Conservation (phyloP, 768 basidiomycete genomes). For the Tremella yokohamensis region DNA sequence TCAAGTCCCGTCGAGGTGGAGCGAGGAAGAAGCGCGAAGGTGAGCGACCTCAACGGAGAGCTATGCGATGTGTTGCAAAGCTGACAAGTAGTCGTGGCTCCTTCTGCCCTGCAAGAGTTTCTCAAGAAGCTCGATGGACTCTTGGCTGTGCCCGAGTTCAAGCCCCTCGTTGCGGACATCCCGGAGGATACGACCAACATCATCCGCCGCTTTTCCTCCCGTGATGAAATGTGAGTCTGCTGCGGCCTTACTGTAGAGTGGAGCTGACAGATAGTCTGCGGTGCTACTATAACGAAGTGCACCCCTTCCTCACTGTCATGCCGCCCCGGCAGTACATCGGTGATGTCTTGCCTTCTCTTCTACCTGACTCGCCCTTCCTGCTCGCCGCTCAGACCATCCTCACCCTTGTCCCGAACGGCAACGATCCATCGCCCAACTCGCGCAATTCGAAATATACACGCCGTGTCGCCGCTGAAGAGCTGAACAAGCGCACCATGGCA, state of each 20-base stretch:
- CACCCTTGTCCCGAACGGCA: constrained; percentile 38
- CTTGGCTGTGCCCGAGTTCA: constrained; percentile 18
- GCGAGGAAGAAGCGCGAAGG: constrained; percentile 44
- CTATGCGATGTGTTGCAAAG: too few relatives aligned
- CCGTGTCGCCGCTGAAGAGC: constrained; percentile 24
- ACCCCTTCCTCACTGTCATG: constrained; percentile 48
- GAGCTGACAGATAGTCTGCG: constrained; percentile 27
- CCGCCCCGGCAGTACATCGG: constrained; percentile 36
- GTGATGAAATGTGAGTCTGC: constrained; percentile 37
- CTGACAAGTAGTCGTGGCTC: constrained; percentile 21
- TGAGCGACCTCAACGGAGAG: too few relatives aligned
- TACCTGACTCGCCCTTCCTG: constrained; percentile 45
- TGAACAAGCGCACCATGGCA: constrained; percentile 29
- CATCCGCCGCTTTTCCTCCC: constrained; percentile 24
- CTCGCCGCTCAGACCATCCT: constrained; percentile 45
- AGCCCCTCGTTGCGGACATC: constrained; percentile 6
- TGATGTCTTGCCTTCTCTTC: constrained; percentile 31
- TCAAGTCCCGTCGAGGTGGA: constrained; percentile 48
- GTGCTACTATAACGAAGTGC: constrained; percentile 48
- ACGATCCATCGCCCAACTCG: constrained; percentile 40
- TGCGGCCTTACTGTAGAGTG: background rate
- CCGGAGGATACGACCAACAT: constrained; percentile 34
- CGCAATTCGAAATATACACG: constrained; percentile 38
- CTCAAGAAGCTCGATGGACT: constrained; percentile 43
- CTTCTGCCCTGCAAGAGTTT: constrained; percentile 40